These are phyloP conservation scores for Bimuria novae-zelandiae DNA, from an alignment of 2,329 filamentous ascomycete genomes.

Conservation along the genomic window DNA sequence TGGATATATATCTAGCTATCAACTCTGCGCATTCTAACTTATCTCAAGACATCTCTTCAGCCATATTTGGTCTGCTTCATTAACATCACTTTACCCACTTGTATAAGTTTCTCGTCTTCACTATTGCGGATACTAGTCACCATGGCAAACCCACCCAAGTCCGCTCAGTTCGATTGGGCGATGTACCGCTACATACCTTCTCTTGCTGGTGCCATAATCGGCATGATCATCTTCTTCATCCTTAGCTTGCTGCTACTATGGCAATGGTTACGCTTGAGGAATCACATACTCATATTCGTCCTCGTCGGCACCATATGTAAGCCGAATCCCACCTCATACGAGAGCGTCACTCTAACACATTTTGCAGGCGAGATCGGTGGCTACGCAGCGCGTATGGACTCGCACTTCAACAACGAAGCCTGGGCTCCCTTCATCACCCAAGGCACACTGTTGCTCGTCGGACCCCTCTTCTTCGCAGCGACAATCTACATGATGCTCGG, in stretches of 20 bases:
- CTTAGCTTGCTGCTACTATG: constrained; percentile 27
- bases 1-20: constrained; percentile 4
- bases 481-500: constrained; percentile 51
- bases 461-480: constrained; percentile 51
- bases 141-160: constrained; percentile 31
- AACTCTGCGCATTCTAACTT: neutral
- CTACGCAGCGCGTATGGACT: constrained; percentile 47
- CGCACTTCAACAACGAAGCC: constrained; percentile 41
- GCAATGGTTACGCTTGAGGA: constrained; percentile 23
- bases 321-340: neutral
- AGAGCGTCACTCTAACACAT: neutral
- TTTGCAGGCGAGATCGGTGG: constrained; percentile 49
- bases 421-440: constrained; percentile 43
- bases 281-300: constrained; percentile 30
- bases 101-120: neutral
- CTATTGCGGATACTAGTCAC: neutral
- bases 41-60: neutral
- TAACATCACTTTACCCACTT: neutral
- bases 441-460: constrained; percentile 46
- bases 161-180: constrained; percentile 33
- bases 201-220: constrained; percentile 29
- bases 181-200: constrained; percentile 42
- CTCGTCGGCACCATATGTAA: constrained; percentile 35
- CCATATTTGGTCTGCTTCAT: neutral
- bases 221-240: constrained; percentile 28